Percentiles rank a stretch among this genome's conserved stretches.
Evolutionary conservation across 2,329 filamentous ascomycete genomes (phyloP).

Genomic region (Aureobasidium sp.): DNA sequence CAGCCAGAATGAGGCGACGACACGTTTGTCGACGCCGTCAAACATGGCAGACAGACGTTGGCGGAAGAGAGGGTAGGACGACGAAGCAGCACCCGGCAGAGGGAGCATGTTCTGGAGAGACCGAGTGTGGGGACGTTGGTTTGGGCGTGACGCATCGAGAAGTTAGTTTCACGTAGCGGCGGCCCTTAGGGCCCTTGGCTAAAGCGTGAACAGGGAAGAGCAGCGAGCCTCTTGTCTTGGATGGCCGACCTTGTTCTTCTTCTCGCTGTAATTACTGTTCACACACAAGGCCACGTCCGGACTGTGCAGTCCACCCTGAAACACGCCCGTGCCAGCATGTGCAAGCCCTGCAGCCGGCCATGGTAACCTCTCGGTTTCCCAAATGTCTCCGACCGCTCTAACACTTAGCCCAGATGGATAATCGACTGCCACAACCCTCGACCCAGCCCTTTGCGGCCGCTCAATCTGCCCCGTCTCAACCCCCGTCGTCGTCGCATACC

Average conservation of each 20-base stretch:
- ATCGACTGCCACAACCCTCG: conserved; percentile 30
- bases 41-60: conserved; percentile 59
- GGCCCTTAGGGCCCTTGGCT: neutral
- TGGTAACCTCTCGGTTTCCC: neutral
- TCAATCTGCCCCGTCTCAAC: neutral
- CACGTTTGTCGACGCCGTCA: conserved; percentile 60
- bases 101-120: conserved; percentile 34
- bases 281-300: too few species aligned
- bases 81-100: conserved; percentile 50
- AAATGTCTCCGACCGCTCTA: neutral
- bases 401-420: conserved; percentile 18
- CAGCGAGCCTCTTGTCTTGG: neutral
- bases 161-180: neutral
- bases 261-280: neutral
- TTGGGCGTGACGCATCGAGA: neutral
- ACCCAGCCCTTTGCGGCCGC: conserved; percentile 7
- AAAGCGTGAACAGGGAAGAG: neutral
- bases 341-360: conserved; percentile 5
- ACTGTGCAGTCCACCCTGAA: neutral
- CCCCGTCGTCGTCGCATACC: conserved; percentile 31
- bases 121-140: neutral
- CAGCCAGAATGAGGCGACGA: conserved; percentile 82
- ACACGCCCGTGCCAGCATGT: neutral
- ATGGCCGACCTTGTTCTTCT: neutral
- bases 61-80: conserved; percentile 68